Evolutionary conservation across 139 green algal species (phyloP).

Genomic region (Volvox africanus): DNA sequence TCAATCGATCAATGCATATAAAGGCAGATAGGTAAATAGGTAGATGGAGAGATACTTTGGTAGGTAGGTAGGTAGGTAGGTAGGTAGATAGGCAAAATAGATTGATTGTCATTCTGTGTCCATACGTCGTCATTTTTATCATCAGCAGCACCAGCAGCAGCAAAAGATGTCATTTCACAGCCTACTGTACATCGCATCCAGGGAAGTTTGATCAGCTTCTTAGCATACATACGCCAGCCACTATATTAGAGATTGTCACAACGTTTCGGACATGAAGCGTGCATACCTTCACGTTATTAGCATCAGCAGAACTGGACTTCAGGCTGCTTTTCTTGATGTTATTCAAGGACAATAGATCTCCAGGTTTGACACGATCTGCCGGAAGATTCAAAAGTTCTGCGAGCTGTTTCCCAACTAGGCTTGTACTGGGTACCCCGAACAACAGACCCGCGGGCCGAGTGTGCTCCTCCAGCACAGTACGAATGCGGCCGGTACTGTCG

Average conservation of each 20-base stretch:
- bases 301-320: background rate
- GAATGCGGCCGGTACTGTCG: background rate
- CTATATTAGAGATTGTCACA: background rate
- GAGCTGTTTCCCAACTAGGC: background rate
- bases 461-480: conserved; percentile 9
- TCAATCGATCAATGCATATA: too few relatives aligned
- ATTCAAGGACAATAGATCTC: background rate
- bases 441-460: conserved; percentile 27
- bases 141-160: background rate
- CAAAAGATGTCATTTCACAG: background rate
- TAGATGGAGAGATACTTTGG: too few relatives aligned
- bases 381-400: background rate
- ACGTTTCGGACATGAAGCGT: background rate
- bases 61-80: too few relatives aligned
- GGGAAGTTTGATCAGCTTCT: background rate
- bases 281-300: background rate
- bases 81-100: too few relatives aligned
- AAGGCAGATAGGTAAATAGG: too few relatives aligned
- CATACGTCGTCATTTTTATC: too few relatives aligned
- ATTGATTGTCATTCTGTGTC: too few relatives aligned
- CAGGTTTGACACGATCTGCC: background rate
- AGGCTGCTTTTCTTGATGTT: conserved; percentile 34
- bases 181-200: background rate
- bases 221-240: background rate
- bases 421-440: background rate